Evolutionary conservation across 352 stramenopile genomes (phyloP), one percentile per base, ranked within the genome.

Genomic region (Pilasporangium apinafurcum): DNA sequence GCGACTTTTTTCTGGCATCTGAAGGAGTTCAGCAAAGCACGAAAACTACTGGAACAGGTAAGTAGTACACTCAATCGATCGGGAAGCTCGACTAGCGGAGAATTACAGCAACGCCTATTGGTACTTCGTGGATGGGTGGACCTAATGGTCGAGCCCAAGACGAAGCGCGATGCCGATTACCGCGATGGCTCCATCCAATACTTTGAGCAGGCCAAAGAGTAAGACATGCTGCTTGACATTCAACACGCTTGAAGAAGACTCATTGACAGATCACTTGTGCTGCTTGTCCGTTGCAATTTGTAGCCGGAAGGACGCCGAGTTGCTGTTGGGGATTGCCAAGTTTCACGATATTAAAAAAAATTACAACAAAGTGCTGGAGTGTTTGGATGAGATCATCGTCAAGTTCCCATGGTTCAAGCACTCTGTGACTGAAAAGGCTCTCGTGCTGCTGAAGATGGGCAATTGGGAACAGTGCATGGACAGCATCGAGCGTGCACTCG

Each of bases 401-500:
- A 73, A 80, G 37, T 86, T 71, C 41, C 56, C 68, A 31, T 93
- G 82, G 80, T 92, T 95, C 57, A 73, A 84, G 41, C 79, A 92
- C 57, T 72, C 73, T 16, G 53, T 94, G 40, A 81, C 63, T 35
- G 81, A 92, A 44, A 94, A 94, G 32, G 83, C 80, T 10, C 54
- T 90, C 26, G 61, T 92, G 4, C 34, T 93, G 44, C 59, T 92
- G 27, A 87, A 91, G 37, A 91, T 91, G 76, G 68, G 76, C 36
- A 83, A 72, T 17, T 95, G 83, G 83, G 83, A 95, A 34, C 70
- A 89, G 49, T 88, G 78, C 30, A 59, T 89, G 43, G 83, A 93
- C 53, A 82, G 67, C 27, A 67, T 84, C 18, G 79, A 91, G 51
- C 68, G 81, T 7, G 75, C 77, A 8, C 49, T 95, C 13, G 57